Base-by-base conservation (phyloP, 106 monocot genomes). In the Allium cepa region DNA sequence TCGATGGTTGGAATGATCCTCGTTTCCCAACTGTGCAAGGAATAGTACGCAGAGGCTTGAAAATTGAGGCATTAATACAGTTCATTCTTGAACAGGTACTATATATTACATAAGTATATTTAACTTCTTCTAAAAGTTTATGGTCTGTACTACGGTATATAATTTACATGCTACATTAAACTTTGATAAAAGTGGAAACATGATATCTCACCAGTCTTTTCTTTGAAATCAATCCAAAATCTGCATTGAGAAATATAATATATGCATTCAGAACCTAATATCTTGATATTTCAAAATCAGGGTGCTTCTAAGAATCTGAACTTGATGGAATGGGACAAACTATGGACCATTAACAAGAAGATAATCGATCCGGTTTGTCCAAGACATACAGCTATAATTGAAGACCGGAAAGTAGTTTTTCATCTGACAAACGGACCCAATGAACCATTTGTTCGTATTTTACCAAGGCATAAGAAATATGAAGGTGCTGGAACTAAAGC, bases 341-440 rank as follows among this genome's bases (percentile, higher is more conserved):
- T 99, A 9, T 99, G 92, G 97, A 99, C 97, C 27, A 99, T 92
- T 28, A 99, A 99, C 70, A 99, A 99, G 75, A 99, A 99, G 77
- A 87, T 92, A 72, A 92, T 92, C 61, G 97, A 99, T 67, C 97
- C 97, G 8, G 70, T 92, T 27, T 99, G 92, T 73, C 85, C 92
- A 4, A 89, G 97, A 62, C 97, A 99, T 73, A 93, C 87, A n/a
- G 92, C 97, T 66, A 79, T 99, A 10, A 28, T 81, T 27, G 86
- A 80, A 66, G 84, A 92, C 26, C 67, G 64, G 18, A 84, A 81
- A 50, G 89, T 99, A 9, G 45, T 87, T 22, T 73, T 92, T 47
- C 14, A 45, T 61, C 82, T 99, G 7, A 77, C 68, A 16, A 73
- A 99, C 82, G 92, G 97, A 17, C 97, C 97, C 17, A 89, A 92